Percentiles rank a stretch among this genome's conserved stretches.
Evolutionary conservation across 2,329 filamentous ascomycete species (phyloP).

Genomic region (Penicillium carneum): DNA sequence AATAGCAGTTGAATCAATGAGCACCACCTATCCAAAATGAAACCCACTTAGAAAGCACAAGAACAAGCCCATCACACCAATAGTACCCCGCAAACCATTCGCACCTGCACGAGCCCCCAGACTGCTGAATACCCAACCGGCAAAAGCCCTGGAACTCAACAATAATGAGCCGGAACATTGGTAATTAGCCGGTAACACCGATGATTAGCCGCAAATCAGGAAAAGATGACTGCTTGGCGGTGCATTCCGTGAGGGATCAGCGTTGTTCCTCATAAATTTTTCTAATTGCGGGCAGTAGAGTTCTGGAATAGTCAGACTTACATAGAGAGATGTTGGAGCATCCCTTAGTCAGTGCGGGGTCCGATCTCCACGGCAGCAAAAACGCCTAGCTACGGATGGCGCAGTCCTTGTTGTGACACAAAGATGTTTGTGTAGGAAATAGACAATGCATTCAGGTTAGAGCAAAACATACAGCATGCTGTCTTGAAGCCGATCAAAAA

Average conservation of each 20-base stretch:
- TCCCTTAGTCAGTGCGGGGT: not conserved
- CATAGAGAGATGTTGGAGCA: not conserved
- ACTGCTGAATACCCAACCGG: not conserved
- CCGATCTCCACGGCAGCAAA: conserved; percentile 1
- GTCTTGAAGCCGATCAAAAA: no score
- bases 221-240: not conserved
- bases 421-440: not conserved
- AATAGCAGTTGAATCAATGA: not conserved
- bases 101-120: not conserved
- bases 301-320: not conserved
- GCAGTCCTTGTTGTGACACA: not conserved
- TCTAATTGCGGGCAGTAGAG: not conserved
- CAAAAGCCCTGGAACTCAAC: not conserved
- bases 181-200: conserved; percentile 16
- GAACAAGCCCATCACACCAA: not conserved
- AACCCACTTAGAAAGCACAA: not conserved
- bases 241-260: not conserved
- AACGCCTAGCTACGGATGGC: conserved; percentile 3
- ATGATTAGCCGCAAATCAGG: conserved; percentile 15
- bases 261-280: not conserved
- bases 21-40: not conserved
- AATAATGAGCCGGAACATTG: not conserved
- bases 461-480: not conserved
- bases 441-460: not conserved
- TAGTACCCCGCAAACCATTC: not conserved